Conservation (phyloP, 169 alveolate genomes). For the Amoebophrya sp. region DNA sequence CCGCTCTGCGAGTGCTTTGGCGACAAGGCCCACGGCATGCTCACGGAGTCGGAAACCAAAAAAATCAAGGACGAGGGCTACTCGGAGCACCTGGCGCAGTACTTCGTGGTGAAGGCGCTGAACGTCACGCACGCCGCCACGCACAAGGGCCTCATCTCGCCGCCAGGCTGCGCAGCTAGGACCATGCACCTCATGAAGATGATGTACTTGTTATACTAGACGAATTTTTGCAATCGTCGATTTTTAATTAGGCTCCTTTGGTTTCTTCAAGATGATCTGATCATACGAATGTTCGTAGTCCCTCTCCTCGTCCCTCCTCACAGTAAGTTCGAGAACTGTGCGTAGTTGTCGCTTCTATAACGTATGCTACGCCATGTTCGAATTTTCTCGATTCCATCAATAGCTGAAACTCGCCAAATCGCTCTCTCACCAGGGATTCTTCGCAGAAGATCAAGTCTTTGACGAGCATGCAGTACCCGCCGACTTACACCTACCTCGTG, state of each 20-base stretch:
- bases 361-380: too few relatives aligned
- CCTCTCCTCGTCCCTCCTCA: too few relatives aligned
- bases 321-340: too few relatives aligned
- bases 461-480: not conserved
- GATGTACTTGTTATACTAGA: too few relatives aligned
- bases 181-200: not conserved
- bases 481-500: not conserved
- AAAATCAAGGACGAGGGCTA: not conserved
- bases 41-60: not conserved
- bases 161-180: not conserved
- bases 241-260: too few relatives aligned
- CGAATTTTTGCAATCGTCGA: too few relatives aligned
- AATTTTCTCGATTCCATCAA: too few relatives aligned
- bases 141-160: not conserved
- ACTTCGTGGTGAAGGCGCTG: not conserved
- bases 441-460: not conserved
- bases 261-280: too few relatives aligned
- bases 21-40: not conserved
- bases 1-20: constrained; percentile 2
- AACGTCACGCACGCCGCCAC: not conserved
- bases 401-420: too few relatives aligned
- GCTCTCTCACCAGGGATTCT: not conserved
- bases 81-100: not conserved
- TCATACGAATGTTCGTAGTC: too few relatives aligned
- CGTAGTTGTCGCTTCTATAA: too few relatives aligned